phyloP scores from a whole-genome alignment of 2,329 filamentous ascomycete genomes.

The Pseudogymnoascus sp. region DNA sequence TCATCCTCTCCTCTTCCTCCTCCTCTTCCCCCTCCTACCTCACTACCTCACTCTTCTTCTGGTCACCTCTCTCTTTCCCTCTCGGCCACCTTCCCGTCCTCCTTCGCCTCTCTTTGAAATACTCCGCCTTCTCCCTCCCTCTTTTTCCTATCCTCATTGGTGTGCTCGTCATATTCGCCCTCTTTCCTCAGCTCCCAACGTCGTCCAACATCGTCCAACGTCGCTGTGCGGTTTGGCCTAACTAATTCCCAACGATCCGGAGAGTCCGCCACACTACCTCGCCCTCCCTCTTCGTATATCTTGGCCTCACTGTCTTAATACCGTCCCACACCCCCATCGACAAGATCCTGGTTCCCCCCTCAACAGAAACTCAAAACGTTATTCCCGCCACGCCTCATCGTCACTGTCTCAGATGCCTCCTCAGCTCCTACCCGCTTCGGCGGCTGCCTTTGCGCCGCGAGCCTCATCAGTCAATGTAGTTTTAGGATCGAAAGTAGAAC shows the following conservation, averaged over 20 bases:
- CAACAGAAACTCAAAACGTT: background rate
- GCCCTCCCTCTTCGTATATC: background rate
- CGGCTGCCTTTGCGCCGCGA: conserved; percentile 89
- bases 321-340: background rate
- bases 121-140: background rate
- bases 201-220: background rate
- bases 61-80: background rate
- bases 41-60: background rate
- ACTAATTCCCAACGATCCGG: background rate
- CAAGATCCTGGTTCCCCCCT: background rate
- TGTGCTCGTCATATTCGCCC: background rate
- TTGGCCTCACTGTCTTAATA: background rate
- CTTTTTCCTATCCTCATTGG: background rate
- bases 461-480: conserved; percentile 89
- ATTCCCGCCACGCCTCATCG: background rate
- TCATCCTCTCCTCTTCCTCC: background rate
- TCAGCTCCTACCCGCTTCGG: conserved; percentile 87
- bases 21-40: background rate
- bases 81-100: background rate
- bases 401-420: conserved; percentile 59
- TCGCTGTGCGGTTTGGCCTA: background rate
- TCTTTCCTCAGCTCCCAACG: background rate
- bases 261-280: background rate
- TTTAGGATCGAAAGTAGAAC: conserved; percentile 81
- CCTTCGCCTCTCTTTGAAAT: background rate